These are phyloP conservation scores for Phytophthora vignae DNA, from an alignment of 352 stramenopile genomes.

Conservation along the genomic window DNA sequence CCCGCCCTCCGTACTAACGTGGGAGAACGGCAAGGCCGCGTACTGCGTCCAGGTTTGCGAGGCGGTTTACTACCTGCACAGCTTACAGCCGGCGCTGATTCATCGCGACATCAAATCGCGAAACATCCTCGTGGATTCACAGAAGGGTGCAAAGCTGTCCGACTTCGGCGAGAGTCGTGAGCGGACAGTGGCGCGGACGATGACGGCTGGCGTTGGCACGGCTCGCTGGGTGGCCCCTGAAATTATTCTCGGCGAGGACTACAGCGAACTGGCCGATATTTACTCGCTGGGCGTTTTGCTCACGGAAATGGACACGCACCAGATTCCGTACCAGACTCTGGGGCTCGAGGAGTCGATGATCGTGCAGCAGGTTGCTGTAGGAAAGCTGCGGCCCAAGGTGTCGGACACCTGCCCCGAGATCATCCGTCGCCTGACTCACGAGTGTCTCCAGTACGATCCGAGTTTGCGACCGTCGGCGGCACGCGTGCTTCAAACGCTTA, in stretches of 20 bases:
- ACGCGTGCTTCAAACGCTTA: slow-evolving; percentile 76
- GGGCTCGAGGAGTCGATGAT: slow-evolving; percentile 83
- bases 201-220: slow-evolving; percentile 79
- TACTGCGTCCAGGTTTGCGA: slow-evolving; percentile 86
- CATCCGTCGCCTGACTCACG: slow-evolving; percentile 77
- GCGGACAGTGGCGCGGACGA: slow-evolving; percentile 77
- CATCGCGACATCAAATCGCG: slow-evolving; percentile 93
- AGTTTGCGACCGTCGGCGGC: slow-evolving; percentile 70
- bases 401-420: slow-evolving; percentile 81
- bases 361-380: slow-evolving; percentile 80
- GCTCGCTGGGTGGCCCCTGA: slow-evolving; percentile 80
- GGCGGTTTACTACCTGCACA: slow-evolving; percentile 91
- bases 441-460: slow-evolving; percentile 85
- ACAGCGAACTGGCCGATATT: slow-evolving; percentile 76
- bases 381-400: slow-evolving; percentile 80
- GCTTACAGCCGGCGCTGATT: slow-evolving; percentile 86
- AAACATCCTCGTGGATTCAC: slow-evolving; percentile 88
- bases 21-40: slow-evolving; percentile 66
- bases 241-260: slow-evolving; percentile 83
- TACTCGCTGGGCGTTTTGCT: slow-evolving; percentile 80
- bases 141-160: slow-evolving; percentile 78
- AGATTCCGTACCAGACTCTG: slow-evolving; percentile 75
- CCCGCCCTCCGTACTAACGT: slow-evolving; percentile 56
- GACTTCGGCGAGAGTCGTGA: slow-evolving; percentile 83
- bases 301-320: slow-evolving; percentile 74